These are phyloP conservation scores for Leccinum obscurum DNA, from an alignment of 768 basidiomycete genomes.

Conservation along the genomic window DNA sequence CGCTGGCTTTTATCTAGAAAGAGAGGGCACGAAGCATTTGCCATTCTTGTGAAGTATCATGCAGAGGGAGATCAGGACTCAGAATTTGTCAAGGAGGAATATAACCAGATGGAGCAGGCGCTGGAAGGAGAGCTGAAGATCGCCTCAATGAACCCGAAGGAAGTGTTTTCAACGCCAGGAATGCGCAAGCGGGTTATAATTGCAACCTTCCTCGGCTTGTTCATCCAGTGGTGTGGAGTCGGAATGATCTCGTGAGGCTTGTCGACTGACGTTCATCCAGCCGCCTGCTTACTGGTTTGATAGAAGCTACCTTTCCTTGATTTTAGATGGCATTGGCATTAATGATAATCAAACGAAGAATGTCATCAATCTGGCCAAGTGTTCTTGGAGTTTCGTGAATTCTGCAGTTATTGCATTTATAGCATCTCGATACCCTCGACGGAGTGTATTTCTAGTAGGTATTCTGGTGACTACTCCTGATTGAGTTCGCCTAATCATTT, in stretches of 20 bases:
- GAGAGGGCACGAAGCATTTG: slow-evolving; percentile 46
- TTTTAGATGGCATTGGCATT: slow-evolving; percentile 18
- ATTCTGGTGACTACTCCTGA: not conserved
- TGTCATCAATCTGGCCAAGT: slow-evolving; percentile 11
- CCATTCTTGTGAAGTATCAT: slow-evolving; percentile 55
- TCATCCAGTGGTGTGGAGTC: not conserved
- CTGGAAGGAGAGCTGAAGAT: not conserved
- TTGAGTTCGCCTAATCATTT: not conserved
- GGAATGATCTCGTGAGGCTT: slow-evolving; percentile 5
- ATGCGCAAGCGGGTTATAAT: slow-evolving; percentile 14
- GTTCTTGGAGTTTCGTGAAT: not conserved
- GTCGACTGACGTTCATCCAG: not conserved
- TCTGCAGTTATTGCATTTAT: not conserved
- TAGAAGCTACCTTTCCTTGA: slow-evolving; percentile 13
- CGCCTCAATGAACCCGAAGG: not conserved
- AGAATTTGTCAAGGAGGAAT: not conserved
- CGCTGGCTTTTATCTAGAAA: slow-evolving; percentile 63
- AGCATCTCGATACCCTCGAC: not conserved
- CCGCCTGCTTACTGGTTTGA: not conserved
- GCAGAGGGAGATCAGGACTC: slow-evolving; percentile 40
- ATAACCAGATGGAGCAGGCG: not conserved
- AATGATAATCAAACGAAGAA: slow-evolving; percentile 19
- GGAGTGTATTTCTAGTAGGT: not conserved
- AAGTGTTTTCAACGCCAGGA: slow-evolving; percentile 1
- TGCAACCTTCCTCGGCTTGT: slow-evolving; percentile 5